Conservation (phyloP, 73 alveolate species). For the Breviolum minutum region DNA sequence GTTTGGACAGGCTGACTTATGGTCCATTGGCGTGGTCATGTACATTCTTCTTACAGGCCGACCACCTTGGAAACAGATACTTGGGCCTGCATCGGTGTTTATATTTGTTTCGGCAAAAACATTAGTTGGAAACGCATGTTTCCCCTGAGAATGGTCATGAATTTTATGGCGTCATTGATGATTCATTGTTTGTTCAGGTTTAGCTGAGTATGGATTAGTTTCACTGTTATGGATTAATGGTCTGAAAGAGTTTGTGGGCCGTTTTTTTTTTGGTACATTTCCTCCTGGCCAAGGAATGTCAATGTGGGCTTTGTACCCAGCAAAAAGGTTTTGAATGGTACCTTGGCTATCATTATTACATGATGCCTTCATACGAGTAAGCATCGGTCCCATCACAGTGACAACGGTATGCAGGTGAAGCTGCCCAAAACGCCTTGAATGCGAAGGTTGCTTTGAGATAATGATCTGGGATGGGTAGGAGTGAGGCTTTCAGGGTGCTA, state of each 20-base stretch:
- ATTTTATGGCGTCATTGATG: no score
- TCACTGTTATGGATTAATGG: not conserved
- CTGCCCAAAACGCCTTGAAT: constrained; percentile 63
- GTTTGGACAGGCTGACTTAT: constrained; percentile 44
- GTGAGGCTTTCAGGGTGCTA: no score
- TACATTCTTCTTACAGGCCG: constrained; percentile 84
- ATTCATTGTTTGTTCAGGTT: not conserved
- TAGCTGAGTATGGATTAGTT: not conserved
- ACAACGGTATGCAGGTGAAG: constrained; percentile 19
- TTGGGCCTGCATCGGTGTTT: not conserved
- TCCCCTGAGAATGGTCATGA: no score
- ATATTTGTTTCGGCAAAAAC: not conserved
- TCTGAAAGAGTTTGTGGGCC: no score
- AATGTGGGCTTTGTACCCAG: constrained; percentile 91
- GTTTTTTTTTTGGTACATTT: not conserved
- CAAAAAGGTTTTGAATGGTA: constrained; percentile 62
- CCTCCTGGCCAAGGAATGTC: not conserved
- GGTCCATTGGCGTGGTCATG: constrained; percentile 81
- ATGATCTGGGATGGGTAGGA: no score
- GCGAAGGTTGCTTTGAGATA: constrained; percentile 1
- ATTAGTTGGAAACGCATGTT: not conserved
- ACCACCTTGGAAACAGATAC: constrained; percentile 84
- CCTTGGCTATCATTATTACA: not conserved
- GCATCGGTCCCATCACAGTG: not conserved
- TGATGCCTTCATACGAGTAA: not conserved